Conservation (phyloP, 192 early-diverging fungal species). For the Backusella tarrabulga region DNA sequence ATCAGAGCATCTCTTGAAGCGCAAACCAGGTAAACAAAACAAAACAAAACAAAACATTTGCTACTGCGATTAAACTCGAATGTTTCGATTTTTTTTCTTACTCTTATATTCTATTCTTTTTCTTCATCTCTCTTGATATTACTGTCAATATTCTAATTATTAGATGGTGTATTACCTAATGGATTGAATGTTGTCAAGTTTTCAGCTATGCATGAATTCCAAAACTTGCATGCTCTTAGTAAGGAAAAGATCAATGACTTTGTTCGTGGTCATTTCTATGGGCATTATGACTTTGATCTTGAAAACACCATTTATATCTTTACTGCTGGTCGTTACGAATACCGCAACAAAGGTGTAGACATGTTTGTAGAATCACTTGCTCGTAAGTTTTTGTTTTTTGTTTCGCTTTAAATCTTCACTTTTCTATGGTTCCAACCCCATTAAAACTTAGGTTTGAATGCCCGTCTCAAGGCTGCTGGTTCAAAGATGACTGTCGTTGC, state of each 20-base stretch:
- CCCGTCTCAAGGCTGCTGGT: conserved; percentile 73
- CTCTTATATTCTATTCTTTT: background rate
- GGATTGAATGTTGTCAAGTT: conserved; percentile 97
- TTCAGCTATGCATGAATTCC: conserved; percentile 96
- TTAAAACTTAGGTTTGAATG: conserved; percentile 67
- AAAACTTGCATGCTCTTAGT: conserved; percentile 90
- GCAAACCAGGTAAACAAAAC: conserved; percentile 75
- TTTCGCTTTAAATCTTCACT: background rate
- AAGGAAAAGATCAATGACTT: conserved; percentile 97
- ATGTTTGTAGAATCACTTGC: conserved; percentile 94
- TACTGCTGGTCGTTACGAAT: conserved; percentile 97
- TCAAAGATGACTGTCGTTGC: conserved; percentile 93
- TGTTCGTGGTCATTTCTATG: conserved; percentile 98
- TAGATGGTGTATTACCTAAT: conserved; percentile 95
- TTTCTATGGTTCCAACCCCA: background rate
- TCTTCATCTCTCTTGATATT: background rate
- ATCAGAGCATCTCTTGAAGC: conserved; percentile 87
- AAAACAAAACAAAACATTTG: background rate
- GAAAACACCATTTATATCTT: conserved; percentile 98
- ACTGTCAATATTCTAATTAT: background rate
- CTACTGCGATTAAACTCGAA: background rate
- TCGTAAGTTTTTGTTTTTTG: conserved; percentile 57
- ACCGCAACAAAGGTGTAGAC: conserved; percentile 97
- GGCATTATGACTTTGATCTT: conserved; percentile 94
- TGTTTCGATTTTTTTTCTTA: background rate